Conservation (phyloP, 192 early-diverging fungal species). For the Gryganskiella cystojenkinii region DNA sequence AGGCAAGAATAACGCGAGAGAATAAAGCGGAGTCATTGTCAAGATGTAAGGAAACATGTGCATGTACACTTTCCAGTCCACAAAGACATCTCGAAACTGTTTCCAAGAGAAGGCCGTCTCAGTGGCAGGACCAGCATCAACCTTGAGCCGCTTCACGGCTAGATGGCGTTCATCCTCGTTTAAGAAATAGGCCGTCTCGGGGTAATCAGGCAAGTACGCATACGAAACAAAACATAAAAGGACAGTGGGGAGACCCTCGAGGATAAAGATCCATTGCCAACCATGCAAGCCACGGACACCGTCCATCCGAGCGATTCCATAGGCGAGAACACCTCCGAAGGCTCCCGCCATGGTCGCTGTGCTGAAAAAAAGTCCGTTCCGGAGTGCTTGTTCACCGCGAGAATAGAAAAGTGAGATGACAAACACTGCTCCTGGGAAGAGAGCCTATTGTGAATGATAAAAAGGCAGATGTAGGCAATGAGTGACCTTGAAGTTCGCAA, state of each 20-base stretch:
- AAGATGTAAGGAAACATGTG: constrained; percentile 69
- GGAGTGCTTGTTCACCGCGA: constrained; percentile 58
- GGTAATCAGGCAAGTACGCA: constrained; percentile 56
- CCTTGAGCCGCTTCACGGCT: constrained; percentile 44
- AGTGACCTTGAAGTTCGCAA: not conserved
- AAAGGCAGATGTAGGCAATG: not conserved
- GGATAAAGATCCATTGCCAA: constrained; percentile 76
- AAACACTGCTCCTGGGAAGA: constrained; percentile 64
- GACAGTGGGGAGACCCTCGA: constrained; percentile 66
- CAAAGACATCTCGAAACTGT: constrained; percentile 55
- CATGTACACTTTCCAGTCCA: constrained; percentile 58
- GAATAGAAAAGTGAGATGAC: constrained; percentile 64
- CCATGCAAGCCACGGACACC: constrained; percentile 51
- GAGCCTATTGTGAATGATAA: no score
- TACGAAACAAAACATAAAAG: constrained; percentile 41
- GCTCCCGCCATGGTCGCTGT: constrained; percentile 62
- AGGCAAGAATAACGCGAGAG: constrained; percentile 74
- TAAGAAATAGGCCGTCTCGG: constrained; percentile 56
- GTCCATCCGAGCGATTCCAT: constrained; percentile 64
- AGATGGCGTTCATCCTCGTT: constrained; percentile 54
- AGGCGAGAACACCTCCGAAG: constrained; percentile 71
- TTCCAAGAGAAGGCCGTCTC: constrained; percentile 57
- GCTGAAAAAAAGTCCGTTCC: constrained; percentile 61
- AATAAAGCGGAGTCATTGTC: constrained; percentile 66
- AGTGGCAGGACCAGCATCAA: constrained; percentile 58